Evolutionary conservation across 371 early-diverging fungal genomes (phyloP).

Genomic region (Rhizopus delemar): DNA sequence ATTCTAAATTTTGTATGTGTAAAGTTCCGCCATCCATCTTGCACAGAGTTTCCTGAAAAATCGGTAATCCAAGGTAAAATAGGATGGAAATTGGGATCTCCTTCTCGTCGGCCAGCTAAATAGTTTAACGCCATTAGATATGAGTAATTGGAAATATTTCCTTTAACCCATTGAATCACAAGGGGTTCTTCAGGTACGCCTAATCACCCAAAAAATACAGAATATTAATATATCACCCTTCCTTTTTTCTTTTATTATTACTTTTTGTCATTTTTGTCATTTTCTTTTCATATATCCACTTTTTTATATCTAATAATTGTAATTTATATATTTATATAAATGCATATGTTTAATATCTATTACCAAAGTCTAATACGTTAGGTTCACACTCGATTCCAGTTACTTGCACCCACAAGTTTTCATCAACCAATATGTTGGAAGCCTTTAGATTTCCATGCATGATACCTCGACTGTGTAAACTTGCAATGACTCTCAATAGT

Average conservation of each 20-base stretch:
- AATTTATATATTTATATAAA: background rate
- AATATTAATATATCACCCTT: no score
- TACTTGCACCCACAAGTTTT: constrained; percentile 64
- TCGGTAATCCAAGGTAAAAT: constrained; percentile 78
- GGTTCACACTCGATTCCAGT: constrained; percentile 61
- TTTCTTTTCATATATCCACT: constrained; percentile 24
- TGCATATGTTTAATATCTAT: background rate
- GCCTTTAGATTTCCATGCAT: constrained; percentile 62
- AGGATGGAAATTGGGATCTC: constrained; percentile 72
- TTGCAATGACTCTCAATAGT: constrained; percentile 51
- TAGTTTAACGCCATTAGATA: constrained; percentile 84
- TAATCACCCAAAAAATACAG: constrained; percentile 9
- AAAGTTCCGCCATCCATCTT: constrained; percentile 68
- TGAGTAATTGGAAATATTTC: constrained; percentile 78
- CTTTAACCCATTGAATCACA: constrained; percentile 70
- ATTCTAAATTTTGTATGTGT: constrained; percentile 68
- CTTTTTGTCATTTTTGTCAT: constrained; percentile 28
- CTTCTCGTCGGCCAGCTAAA: constrained; percentile 68
- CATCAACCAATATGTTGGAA: constrained; percentile 67
- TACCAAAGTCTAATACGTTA: constrained; percentile 33
- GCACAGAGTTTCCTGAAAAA: constrained; percentile 56
- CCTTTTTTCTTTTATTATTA: constrained; percentile 1
- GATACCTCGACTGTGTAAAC: constrained; percentile 58
- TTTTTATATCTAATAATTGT: constrained; percentile 23
- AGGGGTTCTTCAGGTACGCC: constrained; percentile 58